Evolutionary conservation across 129 eudicot genomes (phyloP).

Genomic region (Erigeron canadensis): DNA sequence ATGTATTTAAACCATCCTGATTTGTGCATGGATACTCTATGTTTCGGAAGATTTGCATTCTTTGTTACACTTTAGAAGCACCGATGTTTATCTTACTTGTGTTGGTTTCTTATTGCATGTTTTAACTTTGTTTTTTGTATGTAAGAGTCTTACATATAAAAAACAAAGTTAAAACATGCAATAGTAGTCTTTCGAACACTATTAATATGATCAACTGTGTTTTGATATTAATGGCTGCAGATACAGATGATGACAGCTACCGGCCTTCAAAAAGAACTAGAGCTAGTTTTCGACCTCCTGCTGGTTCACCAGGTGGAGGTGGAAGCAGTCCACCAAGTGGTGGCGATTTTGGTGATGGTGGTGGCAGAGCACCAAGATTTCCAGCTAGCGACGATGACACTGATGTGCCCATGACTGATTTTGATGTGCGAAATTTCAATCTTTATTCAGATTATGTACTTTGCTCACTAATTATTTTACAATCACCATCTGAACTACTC

Average conservation of each 20-base stretch:
- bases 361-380: conserved; percentile 57
- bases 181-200: too few relatives aligned
- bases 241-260: conserved; percentile 75
- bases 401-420: conserved; percentile 77
- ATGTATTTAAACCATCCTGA: not conserved
- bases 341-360: conserved; percentile 20
- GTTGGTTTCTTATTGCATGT: conserved; percentile 7
- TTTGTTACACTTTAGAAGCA: not conserved
- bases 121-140: not conserved
- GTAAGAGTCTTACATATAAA: not conserved
- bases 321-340: conserved; percentile 56
- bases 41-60: not conserved
- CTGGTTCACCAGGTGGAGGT: conserved; percentile 46
- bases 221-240: conserved; percentile 44
- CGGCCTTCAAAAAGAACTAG: conserved; percentile 88
- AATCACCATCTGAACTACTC: not conserved
- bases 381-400: conserved; percentile 39
- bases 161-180: too few relatives aligned
- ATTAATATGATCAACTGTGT: conserved; percentile 14
- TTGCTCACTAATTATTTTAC: not conserved
- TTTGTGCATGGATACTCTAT: not conserved
- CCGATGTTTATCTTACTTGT: not conserved
- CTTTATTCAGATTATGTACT: conserved; percentile 15
- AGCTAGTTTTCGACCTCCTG: conserved; percentile 66
- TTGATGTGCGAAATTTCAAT: conserved; percentile 49